Base-by-base conservation (phyloP, 225 moss, liverwort and hornwort species). In the Polytrichum formosum region DNA sequence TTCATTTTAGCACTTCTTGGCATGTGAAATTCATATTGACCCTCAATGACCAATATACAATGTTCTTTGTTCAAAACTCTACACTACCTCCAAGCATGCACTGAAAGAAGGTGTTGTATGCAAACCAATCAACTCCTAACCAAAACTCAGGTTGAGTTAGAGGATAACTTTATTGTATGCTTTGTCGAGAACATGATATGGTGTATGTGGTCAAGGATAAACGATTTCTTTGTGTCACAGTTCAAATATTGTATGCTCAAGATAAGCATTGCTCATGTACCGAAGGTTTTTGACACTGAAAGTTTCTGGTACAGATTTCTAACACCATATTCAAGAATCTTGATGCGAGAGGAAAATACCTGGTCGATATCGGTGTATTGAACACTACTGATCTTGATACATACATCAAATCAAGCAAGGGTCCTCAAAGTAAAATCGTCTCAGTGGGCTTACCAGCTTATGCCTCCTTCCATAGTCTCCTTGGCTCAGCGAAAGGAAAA, bases 381-480 rank as follows among this genome's bases (percentile, higher is more conserved):
- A 81, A 71, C 61, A 59, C 28, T 63, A 6, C 76, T 10, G 81
- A 78, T 53, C 65, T 87, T 61, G 87, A 87, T 56, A 73, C 74
- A 28, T 87, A 76, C 74, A 61, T 81, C 0, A 70, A 54, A 65
- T 70, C 81, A 54, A 76, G 78, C 54, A 87, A 83, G 60, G 80
- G 68, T 70, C 75, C 83, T 27, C 78, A 60, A 60, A 83, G 78
- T 74, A 87, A 72, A 64, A 54, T 76, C 46, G 17, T 87, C 0
- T 73, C 55, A 63, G 81, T 87, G 65, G 87, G 87, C 18, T 22
- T 87, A 59, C 80, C 87, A 68, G 59, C 87, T 17, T 72, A 30
- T 69, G 66, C 66, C 21, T 22, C 78, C 54, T 67, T 83, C 62
- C 72, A 76, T 54, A 67, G 0, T 65, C 73, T 83, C 6, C 9